A percentile compares a stretch with the other conserved stretches of the same genome.
Conservation (phyloP, 768 basidiomycete species). For the Termitomyces bulborhizus region DNA sequence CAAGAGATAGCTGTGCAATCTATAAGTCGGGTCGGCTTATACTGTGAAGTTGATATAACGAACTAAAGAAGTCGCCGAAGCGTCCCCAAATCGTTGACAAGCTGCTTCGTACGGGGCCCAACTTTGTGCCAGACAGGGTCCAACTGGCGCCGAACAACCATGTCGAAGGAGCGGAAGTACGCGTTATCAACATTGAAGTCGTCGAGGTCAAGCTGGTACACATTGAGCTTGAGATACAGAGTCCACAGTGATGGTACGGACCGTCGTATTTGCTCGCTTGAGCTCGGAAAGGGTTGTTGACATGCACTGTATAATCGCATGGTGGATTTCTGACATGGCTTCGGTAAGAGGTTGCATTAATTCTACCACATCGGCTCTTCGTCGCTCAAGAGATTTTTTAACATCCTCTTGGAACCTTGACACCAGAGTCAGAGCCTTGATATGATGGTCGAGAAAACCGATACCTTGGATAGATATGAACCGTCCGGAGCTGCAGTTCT, state of each 20-base stretch:
- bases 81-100: constrained; percentile 83
- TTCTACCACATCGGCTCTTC: constrained; percentile 89
- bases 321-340: constrained; percentile 88
- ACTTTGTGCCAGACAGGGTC: constrained; percentile 98
- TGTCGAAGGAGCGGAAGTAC: constrained; percentile 90
- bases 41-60: constrained; percentile 18
- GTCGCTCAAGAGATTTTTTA: constrained; percentile 72
- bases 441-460: not conserved
- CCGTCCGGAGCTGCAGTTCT: constrained; percentile 83
- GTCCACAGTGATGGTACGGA: constrained; percentile 28
- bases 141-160: constrained; percentile 80
- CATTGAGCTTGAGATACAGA: not conserved
- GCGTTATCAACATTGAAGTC: constrained; percentile 90
- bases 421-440: not conserved
- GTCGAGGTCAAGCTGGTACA: constrained; percentile 78
- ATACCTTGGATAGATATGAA: constrained; percentile 89
- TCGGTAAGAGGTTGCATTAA: constrained; percentile 82
- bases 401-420: constrained; percentile 88
- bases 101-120: constrained; percentile 84
- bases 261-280: constrained; percentile 72
- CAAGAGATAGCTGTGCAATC: constrained; percentile 63
- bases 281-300: constrained; percentile 82
- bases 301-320: constrained; percentile 92
- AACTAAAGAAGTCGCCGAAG: constrained; percentile 79
- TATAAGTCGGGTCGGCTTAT: not conserved